Evolutionary conservation across 495 filamentous ascomycete species (phyloP).

Genomic region (Penicillium coprophilum): DNA sequence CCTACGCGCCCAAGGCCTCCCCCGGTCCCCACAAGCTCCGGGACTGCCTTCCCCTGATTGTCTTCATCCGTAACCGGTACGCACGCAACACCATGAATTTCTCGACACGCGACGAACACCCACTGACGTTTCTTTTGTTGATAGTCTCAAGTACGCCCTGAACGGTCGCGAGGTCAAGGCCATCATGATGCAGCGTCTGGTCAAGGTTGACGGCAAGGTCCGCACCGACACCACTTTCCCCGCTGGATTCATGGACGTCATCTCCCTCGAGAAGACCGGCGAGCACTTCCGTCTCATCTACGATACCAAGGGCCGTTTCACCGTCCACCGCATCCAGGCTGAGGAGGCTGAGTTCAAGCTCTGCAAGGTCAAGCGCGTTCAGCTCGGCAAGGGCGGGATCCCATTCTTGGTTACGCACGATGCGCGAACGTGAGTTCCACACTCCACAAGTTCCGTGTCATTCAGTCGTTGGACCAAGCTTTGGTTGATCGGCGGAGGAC

Average conservation of each 20-base stretch:
- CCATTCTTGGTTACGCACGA: constrained; percentile 99
- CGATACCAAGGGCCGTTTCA: constrained; percentile 99
- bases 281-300: constrained; percentile 99
- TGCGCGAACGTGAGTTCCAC: constrained; percentile 95
- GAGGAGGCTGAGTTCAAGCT: constrained; percentile 99
- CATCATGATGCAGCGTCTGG: constrained; percentile 98
- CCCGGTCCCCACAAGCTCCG: constrained; percentile 98
- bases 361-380: constrained; percentile 98
- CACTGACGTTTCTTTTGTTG: constrained; percentile 19
- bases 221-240: constrained; percentile 98
- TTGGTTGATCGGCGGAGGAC: constrained; percentile 71
- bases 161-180: constrained; percentile 96
- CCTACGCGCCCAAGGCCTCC: constrained; percentile 94
- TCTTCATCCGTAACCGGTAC: constrained; percentile 94
- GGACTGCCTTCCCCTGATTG: constrained; percentile 97
- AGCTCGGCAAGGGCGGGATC: constrained; percentile 98
- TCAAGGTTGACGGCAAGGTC: constrained; percentile 99
- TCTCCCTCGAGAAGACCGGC: constrained; percentile 98
- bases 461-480: constrained; percentile 99
- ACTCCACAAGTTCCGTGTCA: constrained; percentile 73
- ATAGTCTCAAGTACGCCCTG: constrained; percentile 96
- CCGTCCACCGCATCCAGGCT: constrained; percentile 95
- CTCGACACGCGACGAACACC: constrained; percentile 2
- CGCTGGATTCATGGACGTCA: constrained; percentile 99
- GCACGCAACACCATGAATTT: constrained; percentile 10